Evolutionary conservation across 306 rosid species (phyloP), one percentile per base, ranked within the genome.

Genomic region (Quercus alba): DNA sequence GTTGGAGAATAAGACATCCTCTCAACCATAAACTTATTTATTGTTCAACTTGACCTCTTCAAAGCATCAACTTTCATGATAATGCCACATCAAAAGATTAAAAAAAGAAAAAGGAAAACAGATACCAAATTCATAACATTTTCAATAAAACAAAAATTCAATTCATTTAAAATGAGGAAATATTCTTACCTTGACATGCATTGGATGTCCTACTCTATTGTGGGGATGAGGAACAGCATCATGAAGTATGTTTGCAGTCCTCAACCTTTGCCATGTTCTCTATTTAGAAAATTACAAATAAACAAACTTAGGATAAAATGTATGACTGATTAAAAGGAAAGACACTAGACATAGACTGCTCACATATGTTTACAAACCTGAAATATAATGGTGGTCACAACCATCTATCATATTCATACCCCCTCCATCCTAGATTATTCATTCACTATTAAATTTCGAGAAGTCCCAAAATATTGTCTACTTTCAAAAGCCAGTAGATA

Each of bases 181-280:
- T 66, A 56, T 49, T 63, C 54, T 77, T 90, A 91, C 97, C 94
- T 91, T 93, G 72, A 59, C 78, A 83, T 93, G 94, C 94, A 91
- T 85, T 71, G 97, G 97, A 84, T 91, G 96, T 28, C 96, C 97
- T 56, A 81, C 76, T 86, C 94, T 91, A 62, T 85, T 81, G 35
- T 52, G 46, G 54, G 92, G 92, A 88, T 86, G 86, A 75, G 94
- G 97, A 79, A 89, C 75, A 72, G 93, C 88, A 74, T 92, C 95
- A 74, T 84, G 90, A 78, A 92, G 97, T 81, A 92, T 82, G 83
- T 86, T 84, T 52, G 81, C 55, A 62, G 86, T 77, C 88, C 80
- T 87, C 90, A 90, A 78, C 82, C 89, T 86, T 77, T 92, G 91
- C 95, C 95, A 90, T 46, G 97, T 87, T 90, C 70, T 92, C 97